A percentile compares a stretch with the other conserved stretches of the same genome.
phyloP scores from a whole-genome alignment of 768 basidiomycete genomes.

The Psilocybe tampanensis region DNA sequence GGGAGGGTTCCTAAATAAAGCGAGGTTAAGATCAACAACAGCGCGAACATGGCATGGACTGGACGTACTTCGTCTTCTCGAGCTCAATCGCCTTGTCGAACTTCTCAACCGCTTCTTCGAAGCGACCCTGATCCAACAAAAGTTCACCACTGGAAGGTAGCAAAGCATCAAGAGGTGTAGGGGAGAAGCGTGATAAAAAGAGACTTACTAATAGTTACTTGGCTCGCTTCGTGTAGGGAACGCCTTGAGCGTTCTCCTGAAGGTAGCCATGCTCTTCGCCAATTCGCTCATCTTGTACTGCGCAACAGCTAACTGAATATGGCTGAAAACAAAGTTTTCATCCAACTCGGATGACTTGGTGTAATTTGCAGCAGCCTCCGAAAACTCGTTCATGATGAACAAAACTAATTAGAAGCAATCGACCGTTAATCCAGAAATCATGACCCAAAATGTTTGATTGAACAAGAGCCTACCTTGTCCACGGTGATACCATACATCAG shows the following conservation, averaged over 20 bases:
- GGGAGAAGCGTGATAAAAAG: background rate
- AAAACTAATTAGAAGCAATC: constrained; percentile 57
- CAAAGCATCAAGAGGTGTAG: background rate
- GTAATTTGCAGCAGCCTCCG: constrained; percentile 88
- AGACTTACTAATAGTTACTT: constrained; percentile 88
- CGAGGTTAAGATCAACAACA: constrained; percentile 2
- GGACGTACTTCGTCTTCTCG: constrained; percentile 70
- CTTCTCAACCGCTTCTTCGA: constrained; percentile 86
- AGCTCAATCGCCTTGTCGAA: constrained; percentile 92
- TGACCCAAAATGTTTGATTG: constrained; percentile 17
- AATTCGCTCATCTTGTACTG: constrained; percentile 88
- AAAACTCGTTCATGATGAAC: constrained; percentile 93
- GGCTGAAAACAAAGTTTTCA: constrained; percentile 89
- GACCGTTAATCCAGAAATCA: background rate
- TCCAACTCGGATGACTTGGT: constrained; percentile 88
- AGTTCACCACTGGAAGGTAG: constrained; percentile 77
- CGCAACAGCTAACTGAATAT: constrained; percentile 96
- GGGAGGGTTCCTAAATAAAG: constrained; percentile 38
- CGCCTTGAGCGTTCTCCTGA: constrained; percentile 78
- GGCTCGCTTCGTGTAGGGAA: constrained; percentile 91
- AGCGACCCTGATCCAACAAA: constrained; percentile 88
- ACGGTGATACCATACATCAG: constrained; percentile 98
- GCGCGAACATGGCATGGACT: background rate
- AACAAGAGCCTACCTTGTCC: constrained; percentile 97
- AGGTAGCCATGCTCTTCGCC: constrained; percentile 86